phyloP scores from a whole-genome alignment of 345 rosid species.

The Moricandia moricandioides region DNA sequence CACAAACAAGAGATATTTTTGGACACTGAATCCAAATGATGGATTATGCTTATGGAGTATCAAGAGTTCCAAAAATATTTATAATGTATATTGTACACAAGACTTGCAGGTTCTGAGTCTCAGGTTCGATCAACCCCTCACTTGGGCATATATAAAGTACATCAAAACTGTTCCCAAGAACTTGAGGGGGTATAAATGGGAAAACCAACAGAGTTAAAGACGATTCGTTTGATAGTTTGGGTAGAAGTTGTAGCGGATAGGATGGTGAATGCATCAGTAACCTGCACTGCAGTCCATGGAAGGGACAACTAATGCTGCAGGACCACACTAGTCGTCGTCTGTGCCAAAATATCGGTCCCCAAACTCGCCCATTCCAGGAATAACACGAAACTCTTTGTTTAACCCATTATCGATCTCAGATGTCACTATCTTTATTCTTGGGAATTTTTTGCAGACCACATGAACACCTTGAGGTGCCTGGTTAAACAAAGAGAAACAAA shows the following conservation, averaged over 20 bases:
- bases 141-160: constrained; percentile 8
- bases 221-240: constrained; percentile 24
- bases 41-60: constrained; percentile 5
- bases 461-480: constrained; percentile 99
- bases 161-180: constrained; percentile 37
- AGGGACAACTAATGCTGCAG: constrained; percentile 24
- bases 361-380: constrained; percentile 98
- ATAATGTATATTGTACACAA: constrained; percentile 30
- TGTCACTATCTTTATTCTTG: constrained; percentile 93
- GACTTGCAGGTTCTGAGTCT: neutral
- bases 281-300: constrained; percentile 12
- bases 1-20: constrained; percentile 24
- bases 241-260: constrained; percentile 16
- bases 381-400: constrained; percentile 86
- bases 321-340: constrained; percentile 61
- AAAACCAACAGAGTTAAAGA: constrained; percentile 17
- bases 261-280: constrained; percentile 22
- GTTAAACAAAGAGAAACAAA: constrained; percentile 18
- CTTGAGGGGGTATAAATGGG: constrained; percentile 17
- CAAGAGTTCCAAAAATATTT: constrained; percentile 16
- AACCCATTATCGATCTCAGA: constrained; percentile 92
- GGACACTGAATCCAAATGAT: constrained; percentile 9
- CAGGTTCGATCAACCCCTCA: constrained; percentile 10
- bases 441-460: constrained; percentile 88
- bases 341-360: constrained; percentile 98